Percentiles rank a stretch among this genome's conserved stretches.
Conservation (phyloP, 2,329 filamentous ascomycete species). For the Calonectria multiphialidica region DNA sequence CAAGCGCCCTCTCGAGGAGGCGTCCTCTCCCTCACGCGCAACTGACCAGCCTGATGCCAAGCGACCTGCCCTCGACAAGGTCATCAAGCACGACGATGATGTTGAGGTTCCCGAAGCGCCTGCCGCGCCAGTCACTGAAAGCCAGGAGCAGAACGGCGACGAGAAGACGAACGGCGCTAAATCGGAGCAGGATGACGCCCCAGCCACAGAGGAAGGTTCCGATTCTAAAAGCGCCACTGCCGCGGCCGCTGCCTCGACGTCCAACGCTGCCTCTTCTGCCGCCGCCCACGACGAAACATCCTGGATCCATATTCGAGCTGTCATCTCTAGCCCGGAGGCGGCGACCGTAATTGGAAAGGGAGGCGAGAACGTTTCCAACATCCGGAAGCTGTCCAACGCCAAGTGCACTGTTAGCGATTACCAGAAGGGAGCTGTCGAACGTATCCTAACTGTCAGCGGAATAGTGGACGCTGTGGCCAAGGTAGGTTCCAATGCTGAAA, state of each 20-base stretch:
- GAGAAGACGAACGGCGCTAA: constrained; percentile 65
- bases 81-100: constrained; percentile 77
- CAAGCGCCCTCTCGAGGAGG: constrained; percentile 97
- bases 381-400: constrained; percentile 92
- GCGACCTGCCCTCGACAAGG: constrained; percentile 94
- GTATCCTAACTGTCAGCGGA: constrained; percentile 96
- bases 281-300: constrained; percentile 86
- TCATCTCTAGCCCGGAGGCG: constrained; percentile 97
- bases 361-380: constrained; percentile 98
- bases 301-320: constrained; percentile 97
- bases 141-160: constrained; percentile 61
- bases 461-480: constrained; percentile 97
- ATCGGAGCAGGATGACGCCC: constrained; percentile 44
- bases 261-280: constrained; percentile 57
- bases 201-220: constrained; percentile 48
- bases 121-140: constrained; percentile 50
- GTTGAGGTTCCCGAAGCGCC: constrained; percentile 55
- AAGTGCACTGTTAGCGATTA: constrained; percentile 99
- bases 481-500: constrained; percentile 63
- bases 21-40: constrained; percentile 91
- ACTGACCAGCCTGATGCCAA: constrained; percentile 97
- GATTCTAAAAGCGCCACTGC: constrained; percentile 55
- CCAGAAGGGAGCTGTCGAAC: constrained; percentile 94
- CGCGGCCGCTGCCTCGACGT: constrained; percentile 51
- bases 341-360: constrained; percentile 99